Evolutionary conservation across 306 rosid species (phyloP).

Genomic region (Luffa aegyptiaca): DNA sequence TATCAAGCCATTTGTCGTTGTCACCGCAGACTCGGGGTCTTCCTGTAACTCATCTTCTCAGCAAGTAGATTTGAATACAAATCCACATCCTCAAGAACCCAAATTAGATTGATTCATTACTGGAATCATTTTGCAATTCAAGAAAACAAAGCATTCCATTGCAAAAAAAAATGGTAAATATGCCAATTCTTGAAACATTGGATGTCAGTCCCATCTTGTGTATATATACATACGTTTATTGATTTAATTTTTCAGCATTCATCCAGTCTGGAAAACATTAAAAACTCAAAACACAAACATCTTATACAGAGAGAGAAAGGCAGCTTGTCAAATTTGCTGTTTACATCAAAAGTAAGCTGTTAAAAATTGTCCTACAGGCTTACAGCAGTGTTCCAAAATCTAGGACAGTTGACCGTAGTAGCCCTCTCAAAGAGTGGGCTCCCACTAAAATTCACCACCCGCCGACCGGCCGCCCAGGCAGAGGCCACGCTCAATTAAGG

Average conservation of each 20-base stretch:
- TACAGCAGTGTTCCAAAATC: background rate
- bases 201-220: background rate
- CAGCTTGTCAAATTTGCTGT: background rate
- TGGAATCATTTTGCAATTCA: background rate
- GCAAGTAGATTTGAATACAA: background rate
- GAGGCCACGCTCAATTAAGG: no score
- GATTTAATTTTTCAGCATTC: background rate
- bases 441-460: no score
- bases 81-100: slow-evolving; percentile 16
- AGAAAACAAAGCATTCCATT: background rate
- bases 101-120: slow-evolving; percentile 29
- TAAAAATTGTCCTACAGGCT: background rate
- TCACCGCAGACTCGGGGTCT: background rate
- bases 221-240: background rate
- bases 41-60: background rate
- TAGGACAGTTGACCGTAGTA: background rate
- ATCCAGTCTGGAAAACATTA: background rate
- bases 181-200: background rate
- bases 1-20: slow-evolving; percentile 40
- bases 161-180: background rate
- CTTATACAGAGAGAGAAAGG: background rate
- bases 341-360: background rate
- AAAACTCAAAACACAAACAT: background rate
- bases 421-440: background rate
- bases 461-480: no score